phyloP scores from a whole-genome alignment of 129 eudicot genomes.

The Centella asiatica region DNA sequence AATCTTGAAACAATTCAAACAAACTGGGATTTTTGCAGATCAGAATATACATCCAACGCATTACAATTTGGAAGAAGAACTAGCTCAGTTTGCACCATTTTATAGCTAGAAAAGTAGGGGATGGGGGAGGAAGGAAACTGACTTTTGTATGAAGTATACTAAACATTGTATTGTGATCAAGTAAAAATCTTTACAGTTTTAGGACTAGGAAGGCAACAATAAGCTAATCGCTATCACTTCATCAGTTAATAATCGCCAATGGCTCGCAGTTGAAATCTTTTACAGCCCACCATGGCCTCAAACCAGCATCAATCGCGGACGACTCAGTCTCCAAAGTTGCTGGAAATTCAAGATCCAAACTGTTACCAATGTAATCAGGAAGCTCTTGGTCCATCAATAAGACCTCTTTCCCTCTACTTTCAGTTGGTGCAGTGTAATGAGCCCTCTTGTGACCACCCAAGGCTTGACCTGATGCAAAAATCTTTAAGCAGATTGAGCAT shows the following conservation, averaged over 20 bases:
- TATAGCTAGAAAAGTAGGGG: constrained; percentile 5
- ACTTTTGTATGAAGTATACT: constrained; percentile 6
- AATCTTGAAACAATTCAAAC: neutral
- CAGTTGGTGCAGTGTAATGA: constrained; percentile 31
- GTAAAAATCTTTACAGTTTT: constrained; percentile 1
- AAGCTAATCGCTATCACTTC: neutral
- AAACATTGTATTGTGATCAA: constrained; percentile 2
- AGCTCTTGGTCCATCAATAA: constrained; percentile 10
- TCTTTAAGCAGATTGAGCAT: constrained; percentile 50
- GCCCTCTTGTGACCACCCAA: constrained; percentile 63
- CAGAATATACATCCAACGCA: neutral
- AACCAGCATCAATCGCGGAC: constrained; percentile 20
- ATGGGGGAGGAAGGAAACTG: no score
- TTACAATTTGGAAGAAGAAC: neutral
- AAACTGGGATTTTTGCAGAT: neutral
- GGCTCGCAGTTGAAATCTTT: constrained; percentile 23
- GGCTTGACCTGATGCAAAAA: constrained; percentile 47
- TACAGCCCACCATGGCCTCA: constrained; percentile 35
- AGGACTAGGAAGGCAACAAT: constrained; percentile 1
- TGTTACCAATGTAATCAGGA: constrained; percentile 7
- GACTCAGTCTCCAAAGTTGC: constrained; percentile 24
- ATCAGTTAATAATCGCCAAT: constrained; percentile 21
- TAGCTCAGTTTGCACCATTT: neutral
- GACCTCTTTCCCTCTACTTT: constrained; percentile 22
- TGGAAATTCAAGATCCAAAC: constrained; percentile 35